Base-by-base conservation (phyloP, 1,139 yeast species). In the Candida sp. region DNA sequence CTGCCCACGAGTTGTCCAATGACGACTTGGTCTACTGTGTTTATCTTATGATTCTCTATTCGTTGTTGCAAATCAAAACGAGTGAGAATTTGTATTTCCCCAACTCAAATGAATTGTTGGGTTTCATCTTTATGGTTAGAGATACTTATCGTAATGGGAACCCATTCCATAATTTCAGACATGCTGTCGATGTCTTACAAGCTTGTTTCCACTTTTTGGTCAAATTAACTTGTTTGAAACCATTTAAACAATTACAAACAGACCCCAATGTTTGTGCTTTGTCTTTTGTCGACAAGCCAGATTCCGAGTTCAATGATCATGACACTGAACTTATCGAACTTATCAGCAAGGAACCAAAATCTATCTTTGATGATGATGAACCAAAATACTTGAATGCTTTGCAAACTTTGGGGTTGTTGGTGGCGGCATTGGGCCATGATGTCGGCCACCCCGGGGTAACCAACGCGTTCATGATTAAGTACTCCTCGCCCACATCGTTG, bases 361-460 rank as follows among this genome's bases (percentile, higher is more conserved):
- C 36, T 12, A 29, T 33, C n/a, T 23, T 39, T 15, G 22, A 36
- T 1, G 19, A 35, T 21, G 35, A 19, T 19, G 33, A 36, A 21
- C 41, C 47, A 25, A 51, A 56, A 12, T 50, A 63, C 39, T 57
- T 78, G 35, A 66, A 64, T 41, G 73, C 81, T 1, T 51, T 73
- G 22, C 84, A 82, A 55, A 70, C 79, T 1, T 64, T 83, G 38
- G 79, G 83, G 0, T 66, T 89, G 23, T 72, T 88, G 36, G 73
- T 90, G 22, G 88, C 97, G 1, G 96, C 97, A 1, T 68, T 91
- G 40, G 98, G 99, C 39, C 99, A 93, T 64, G 99, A 93, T 63
- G 83, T 88, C 29, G 96, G 97, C 21, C 99, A 93, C 62, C 98
- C 99, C 0, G 99, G 98, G 1, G 83, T 90, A 19, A 89, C 96